phyloP scores from a whole-genome alignment of 1,139 yeast genomes.

The Kodamaea plutei region DNA sequence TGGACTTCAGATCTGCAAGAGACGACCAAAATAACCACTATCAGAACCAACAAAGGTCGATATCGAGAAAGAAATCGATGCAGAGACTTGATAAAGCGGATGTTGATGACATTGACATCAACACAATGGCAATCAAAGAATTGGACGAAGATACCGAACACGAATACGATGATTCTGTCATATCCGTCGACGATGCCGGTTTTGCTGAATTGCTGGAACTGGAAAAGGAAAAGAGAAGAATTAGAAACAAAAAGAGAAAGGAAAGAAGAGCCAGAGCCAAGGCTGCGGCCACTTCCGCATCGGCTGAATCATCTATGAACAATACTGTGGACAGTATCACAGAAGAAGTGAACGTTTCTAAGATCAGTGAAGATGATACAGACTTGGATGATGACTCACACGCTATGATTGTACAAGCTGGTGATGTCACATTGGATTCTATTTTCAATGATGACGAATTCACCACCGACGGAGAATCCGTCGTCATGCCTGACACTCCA shows the following conservation, averaged over 20 bases:
- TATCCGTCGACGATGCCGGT: slow-evolving; percentile 7
- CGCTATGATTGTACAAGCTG: slow-evolving; percentile 3
- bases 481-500: slow-evolving; percentile 4
- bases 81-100: slow-evolving; percentile 4
- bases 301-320: background rate
- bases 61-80: slow-evolving; percentile 9
- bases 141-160: slow-evolving; percentile 12
- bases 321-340: background rate
- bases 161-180: slow-evolving; percentile 11
- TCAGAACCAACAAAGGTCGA: slow-evolving; percentile 4
- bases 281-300: slow-evolving; percentile 4
- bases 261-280: slow-evolving; percentile 13
- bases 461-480: slow-evolving; percentile 6
- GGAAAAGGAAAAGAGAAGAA: slow-evolving; percentile 13
- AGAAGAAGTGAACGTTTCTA: background rate
- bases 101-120: slow-evolving; percentile 1
- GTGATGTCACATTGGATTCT: slow-evolving; percentile 12
- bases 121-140: slow-evolving; percentile 5
- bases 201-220: slow-evolving; percentile 10
- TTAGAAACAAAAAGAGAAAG: slow-evolving; percentile 14
- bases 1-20: slow-evolving; percentile 11
- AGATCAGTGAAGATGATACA: slow-evolving; percentile 6
- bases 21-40: too few species aligned
- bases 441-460: slow-evolving; percentile 12
- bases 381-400: slow-evolving; percentile 5